phyloP scores from a whole-genome alignment of 257 asterid genomes.

The Echites panduratus region DNA sequence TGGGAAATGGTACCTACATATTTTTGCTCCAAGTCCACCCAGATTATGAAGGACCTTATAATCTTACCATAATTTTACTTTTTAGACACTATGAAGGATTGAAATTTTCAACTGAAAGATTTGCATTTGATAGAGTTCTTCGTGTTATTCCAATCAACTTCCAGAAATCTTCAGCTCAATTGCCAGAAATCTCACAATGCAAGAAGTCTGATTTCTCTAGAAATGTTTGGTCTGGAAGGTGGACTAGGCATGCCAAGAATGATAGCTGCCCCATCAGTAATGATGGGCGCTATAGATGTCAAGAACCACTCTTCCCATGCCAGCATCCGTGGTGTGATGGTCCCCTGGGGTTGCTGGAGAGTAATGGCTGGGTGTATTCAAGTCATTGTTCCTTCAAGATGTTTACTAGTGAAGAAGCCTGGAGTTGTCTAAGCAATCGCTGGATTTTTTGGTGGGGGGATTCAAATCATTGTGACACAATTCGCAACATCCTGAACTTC shows the following conservation, averaged over 20 bases:
- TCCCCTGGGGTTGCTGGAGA: conserved; percentile 60
- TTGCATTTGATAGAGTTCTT: conserved; percentile 50
- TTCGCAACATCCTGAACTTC: conserved; percentile 68
- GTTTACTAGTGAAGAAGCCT: conserved; percentile 41
- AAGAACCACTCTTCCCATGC: conserved; percentile 53
- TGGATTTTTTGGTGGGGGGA: conserved; percentile 99
- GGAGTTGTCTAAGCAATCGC: conserved; percentile 55
- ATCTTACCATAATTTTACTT: conserved; percentile 60
- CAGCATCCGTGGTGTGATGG: conserved; percentile 79
- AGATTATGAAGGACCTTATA: conserved; percentile 71
- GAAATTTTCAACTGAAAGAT: conserved; percentile 55
- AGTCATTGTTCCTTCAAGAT: conserved; percentile 87
- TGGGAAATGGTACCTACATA: conserved; percentile 61
- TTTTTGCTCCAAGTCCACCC: conserved; percentile 78
- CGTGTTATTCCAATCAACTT: conserved; percentile 53
- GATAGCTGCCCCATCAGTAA: conserved; percentile 51
- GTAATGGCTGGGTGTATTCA: conserved; percentile 92
- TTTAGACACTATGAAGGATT: conserved; percentile 64
- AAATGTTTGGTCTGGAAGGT: conserved; percentile 82
- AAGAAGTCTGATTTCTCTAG: conserved; percentile 38
- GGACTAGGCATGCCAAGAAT: conserved; percentile 79
- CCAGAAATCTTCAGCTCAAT: conserved; percentile 26
- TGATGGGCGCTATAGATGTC: conserved; percentile 81
- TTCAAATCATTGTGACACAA: conserved; percentile 84
- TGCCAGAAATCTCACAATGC: conserved; percentile 51